phyloP scores from a whole-genome alignment of 768 basidiomycete species.

The Mycena leptocephala region DNA sequence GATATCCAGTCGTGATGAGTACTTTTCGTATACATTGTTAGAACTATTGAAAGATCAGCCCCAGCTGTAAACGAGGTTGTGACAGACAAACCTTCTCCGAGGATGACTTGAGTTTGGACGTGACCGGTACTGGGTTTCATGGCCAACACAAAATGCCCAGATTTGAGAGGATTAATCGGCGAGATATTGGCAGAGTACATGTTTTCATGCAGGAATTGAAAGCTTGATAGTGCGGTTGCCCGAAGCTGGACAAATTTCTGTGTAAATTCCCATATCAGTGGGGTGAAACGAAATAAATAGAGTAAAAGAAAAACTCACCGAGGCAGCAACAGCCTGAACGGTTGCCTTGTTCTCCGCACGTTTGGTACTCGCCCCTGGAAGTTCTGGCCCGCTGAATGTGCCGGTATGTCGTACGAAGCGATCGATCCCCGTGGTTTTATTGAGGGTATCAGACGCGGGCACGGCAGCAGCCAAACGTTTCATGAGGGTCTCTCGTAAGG shows the following conservation, averaged over 20 bases:
- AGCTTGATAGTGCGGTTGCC: not conserved
- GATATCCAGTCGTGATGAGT: too few relatives aligned
- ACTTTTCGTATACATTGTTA: too few relatives aligned
- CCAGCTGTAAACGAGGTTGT: too few relatives aligned
- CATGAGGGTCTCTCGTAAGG: slow-evolving; percentile 17
- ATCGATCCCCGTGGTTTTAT: not conserved
- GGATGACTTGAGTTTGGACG: too few relatives aligned
- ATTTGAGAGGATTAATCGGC: not conserved
- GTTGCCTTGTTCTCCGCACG: not conserved
- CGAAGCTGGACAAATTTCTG: not conserved
- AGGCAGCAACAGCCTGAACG: not conserved
- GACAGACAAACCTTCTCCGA: not conserved
- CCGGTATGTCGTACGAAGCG: not conserved
- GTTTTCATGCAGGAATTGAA: not conserved
- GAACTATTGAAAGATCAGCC: too few relatives aligned
- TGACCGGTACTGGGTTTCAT: not conserved
- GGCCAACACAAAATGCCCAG: not conserved
- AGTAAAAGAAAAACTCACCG: not conserved
- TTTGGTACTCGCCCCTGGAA: too few relatives aligned
- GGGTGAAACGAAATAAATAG: too few relatives aligned
- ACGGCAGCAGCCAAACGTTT: slow-evolving; percentile 17
- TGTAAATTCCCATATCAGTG: not conserved
- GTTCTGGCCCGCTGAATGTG: too few relatives aligned
- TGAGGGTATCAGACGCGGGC: not conserved
- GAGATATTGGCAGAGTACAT: not conserved